phyloP scores from a whole-genome alignment of 768 basidiomycete genomes.

The Suillus subaureus region DNA sequence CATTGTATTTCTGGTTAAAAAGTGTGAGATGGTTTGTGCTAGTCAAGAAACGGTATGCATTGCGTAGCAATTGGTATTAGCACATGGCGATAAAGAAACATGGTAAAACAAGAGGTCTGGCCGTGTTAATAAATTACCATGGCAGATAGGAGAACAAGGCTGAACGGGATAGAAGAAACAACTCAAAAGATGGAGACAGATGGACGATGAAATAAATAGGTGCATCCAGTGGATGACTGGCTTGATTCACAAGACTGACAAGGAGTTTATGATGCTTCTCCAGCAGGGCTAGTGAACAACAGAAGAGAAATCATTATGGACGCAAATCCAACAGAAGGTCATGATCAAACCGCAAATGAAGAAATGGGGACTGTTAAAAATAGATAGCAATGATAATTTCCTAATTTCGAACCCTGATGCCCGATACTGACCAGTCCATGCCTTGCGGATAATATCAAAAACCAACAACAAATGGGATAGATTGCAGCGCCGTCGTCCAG shows the following conservation, averaged over 20 bases:
- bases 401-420: slow-evolving; percentile 1
- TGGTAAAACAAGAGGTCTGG: slow-evolving; percentile 6
- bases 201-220: slow-evolving; percentile 2
- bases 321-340: background rate
- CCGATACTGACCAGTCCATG: slow-evolving; percentile 23
- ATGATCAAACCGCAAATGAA: slow-evolving; percentile 1
- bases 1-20: background rate
- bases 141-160: slow-evolving; percentile 4
- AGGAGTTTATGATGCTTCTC: background rate
- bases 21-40: background rate
- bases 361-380: background rate
- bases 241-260: background rate
- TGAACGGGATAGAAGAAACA: slow-evolving; percentile 7
- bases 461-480: slow-evolving; percentile 33
- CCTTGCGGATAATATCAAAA: slow-evolving; percentile 27
- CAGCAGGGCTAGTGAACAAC: background rate
- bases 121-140: slow-evolving; percentile 7
- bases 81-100: background rate
- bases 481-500: slow-evolving; percentile 27
- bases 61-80: background rate
- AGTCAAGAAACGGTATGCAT: slow-evolving; percentile 1
- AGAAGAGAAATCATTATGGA: background rate
- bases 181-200: background rate
- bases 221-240: background rate
- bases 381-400: slow-evolving; percentile 14